Conservation (phyloP, 2,329 filamentous ascomycete species). For the Trichoderma citrinoviride region DNA sequence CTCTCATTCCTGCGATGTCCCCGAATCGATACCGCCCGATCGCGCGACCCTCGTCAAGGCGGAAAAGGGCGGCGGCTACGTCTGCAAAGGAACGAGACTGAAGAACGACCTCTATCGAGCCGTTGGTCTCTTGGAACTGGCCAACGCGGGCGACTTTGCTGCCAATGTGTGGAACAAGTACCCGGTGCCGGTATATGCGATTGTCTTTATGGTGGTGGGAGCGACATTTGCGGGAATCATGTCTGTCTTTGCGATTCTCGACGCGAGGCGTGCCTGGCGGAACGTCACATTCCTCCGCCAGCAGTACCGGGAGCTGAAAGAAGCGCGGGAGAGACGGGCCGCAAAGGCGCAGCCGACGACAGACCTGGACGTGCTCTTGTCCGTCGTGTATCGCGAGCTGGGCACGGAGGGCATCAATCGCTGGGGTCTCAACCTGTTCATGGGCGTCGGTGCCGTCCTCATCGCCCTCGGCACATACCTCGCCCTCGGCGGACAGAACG, state of each 20-base stretch:
- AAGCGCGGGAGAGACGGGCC: slow-evolving; percentile 23
- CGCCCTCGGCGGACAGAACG: slow-evolving; percentile 51
- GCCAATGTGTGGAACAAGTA: slow-evolving; percentile 56
- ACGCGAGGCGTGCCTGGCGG: slow-evolving; percentile 42
- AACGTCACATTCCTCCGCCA: slow-evolving; percentile 46
- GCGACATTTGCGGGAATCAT: slow-evolving; percentile 46
- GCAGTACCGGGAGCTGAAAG: slow-evolving; percentile 39
- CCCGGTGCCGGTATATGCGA: slow-evolving; percentile 48
- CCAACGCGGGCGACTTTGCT: slow-evolving; percentile 56
- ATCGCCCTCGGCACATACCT: slow-evolving; percentile 52
- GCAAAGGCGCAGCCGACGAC: slow-evolving; percentile 13
- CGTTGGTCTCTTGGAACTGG: slow-evolving; percentile 53
- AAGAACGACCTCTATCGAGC: slow-evolving; percentile 30
- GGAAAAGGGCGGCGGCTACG: background rate
- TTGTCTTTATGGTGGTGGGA: slow-evolving; percentile 52
- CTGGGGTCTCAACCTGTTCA: slow-evolving; percentile 48
- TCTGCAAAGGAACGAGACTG: background rate
- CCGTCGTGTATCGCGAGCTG: slow-evolving; percentile 48
- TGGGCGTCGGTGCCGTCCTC: slow-evolving; percentile 49
- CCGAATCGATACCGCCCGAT: slow-evolving; percentile 1
- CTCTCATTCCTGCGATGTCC: background rate
- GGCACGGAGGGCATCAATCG: slow-evolving; percentile 52
- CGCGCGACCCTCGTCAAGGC: slow-evolving; percentile 12
- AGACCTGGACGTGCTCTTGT: slow-evolving; percentile 39
- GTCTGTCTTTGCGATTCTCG: slow-evolving; percentile 45